phyloP scores from a whole-genome alignment of 2,329 filamentous ascomycete genomes.

The Colletotrichum sidae region DNA sequence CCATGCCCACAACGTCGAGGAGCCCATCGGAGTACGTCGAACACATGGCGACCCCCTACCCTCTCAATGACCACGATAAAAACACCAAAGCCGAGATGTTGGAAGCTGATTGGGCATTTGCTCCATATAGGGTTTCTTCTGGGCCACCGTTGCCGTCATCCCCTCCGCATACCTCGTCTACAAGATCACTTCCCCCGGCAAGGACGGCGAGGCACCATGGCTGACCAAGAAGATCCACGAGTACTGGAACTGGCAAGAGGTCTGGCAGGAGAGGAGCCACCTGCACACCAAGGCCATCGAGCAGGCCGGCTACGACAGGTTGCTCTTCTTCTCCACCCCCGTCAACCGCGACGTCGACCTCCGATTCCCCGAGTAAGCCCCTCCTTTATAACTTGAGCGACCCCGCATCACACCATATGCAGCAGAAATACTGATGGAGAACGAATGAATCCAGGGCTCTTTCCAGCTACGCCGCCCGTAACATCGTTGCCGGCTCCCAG shows the following conservation, averaged over 20 bases:
- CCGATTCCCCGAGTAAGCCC: constrained; percentile 68
- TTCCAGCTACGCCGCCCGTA: constrained; percentile 61
- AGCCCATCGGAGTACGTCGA: constrained; percentile 67
- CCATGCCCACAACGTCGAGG: constrained; percentile 58
- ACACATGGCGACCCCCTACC: not conserved
- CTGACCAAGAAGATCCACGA: constrained; percentile 59
- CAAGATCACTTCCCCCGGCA: constrained; percentile 59
- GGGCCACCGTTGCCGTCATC: constrained; percentile 57
- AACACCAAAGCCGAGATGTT: not conserved
- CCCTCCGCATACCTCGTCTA: constrained; percentile 59
- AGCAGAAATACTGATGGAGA: constrained; percentile 6
- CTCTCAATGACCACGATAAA: not conserved
- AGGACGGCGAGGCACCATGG: constrained; percentile 62
- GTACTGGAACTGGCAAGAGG: constrained; percentile 59
- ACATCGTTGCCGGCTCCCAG: constrained; percentile 66
- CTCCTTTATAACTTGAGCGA: not conserved
- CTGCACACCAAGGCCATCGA: constrained; percentile 64
- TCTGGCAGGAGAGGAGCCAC: constrained; percentile 65
- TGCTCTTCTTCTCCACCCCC: constrained; percentile 60
- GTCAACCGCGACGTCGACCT: constrained; percentile 62
- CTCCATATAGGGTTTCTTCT: constrained; percentile 49
- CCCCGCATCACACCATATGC: not conserved
- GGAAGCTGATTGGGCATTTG: constrained; percentile 8
- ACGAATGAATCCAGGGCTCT: constrained; percentile 55
- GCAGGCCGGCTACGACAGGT: constrained; percentile 68